phyloP scores from a whole-genome alignment of 805 yeast genomes.

The Ogataea siamensis region DNA sequence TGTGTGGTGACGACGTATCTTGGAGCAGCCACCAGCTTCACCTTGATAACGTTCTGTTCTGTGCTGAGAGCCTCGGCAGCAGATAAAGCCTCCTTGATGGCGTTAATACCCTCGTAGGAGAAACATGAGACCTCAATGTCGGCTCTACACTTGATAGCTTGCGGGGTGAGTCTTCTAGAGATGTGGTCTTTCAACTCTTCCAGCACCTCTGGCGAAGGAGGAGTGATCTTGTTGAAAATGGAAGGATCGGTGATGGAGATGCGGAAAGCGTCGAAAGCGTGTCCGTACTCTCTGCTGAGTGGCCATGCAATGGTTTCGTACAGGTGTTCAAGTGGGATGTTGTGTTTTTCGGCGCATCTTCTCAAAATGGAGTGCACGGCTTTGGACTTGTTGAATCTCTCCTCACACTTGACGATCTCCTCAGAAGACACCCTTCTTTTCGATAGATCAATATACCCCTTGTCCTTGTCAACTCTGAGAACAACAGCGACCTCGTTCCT shows the following conservation, averaged over 20 bases:
- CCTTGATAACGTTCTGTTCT: slow-evolving; percentile 85
- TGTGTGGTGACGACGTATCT: slow-evolving; percentile 90
- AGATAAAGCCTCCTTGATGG: slow-evolving; percentile 83
- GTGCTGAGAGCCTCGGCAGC: slow-evolving; percentile 84
- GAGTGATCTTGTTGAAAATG: slow-evolving; percentile 75
- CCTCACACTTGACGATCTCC: slow-evolving; percentile 96
- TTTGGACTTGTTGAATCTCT: slow-evolving; percentile 92
- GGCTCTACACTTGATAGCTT: slow-evolving; percentile 97
- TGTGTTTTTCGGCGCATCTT: slow-evolving; percentile 97
- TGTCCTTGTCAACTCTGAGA: slow-evolving; percentile 95
- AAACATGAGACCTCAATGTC: slow-evolving; percentile 97
- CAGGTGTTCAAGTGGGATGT: slow-evolving; percentile 77
- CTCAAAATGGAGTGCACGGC: slow-evolving; percentile 98
- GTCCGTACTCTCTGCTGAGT: slow-evolving; percentile 89
- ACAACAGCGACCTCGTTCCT: slow-evolving; percentile 98
- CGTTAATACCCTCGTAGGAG: slow-evolving; percentile 96
- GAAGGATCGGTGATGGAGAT: slow-evolving; percentile 88
- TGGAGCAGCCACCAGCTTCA: slow-evolving; percentile 96
- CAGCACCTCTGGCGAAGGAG: slow-evolving; percentile 72
- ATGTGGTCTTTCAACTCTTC: slow-evolving; percentile 86
- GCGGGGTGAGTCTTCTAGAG: slow-evolving; percentile 93
- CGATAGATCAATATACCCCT: slow-evolving; percentile 96
- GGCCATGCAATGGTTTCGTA: slow-evolving; percentile 97
- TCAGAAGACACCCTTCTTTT: slow-evolving; percentile 98
- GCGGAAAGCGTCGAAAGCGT: slow-evolving; percentile 96